Conservation (phyloP, 2,329 filamentous ascomycete species). For the Dryadomyces quercivorus region DNA sequence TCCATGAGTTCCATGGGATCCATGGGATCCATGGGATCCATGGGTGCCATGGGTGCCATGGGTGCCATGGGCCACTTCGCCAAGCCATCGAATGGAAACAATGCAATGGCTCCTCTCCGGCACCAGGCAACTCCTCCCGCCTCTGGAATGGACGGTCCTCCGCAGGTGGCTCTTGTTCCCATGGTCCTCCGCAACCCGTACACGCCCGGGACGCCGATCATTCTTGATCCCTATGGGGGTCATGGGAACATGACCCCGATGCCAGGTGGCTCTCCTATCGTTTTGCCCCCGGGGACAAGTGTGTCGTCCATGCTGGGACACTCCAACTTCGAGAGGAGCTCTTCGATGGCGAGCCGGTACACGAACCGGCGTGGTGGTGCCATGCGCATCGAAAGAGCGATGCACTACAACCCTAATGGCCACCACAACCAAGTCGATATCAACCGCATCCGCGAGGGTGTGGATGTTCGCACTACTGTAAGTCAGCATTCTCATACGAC, state of each 20-base stretch:
- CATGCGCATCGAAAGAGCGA: conserved; percentile 30
- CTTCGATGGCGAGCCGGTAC: conserved; percentile 21
- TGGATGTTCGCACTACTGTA: conserved; percentile 66
- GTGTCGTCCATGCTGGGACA: conserved; percentile 1
- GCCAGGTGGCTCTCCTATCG: conserved; percentile 7
- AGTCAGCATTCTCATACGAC: conserved; percentile 16
- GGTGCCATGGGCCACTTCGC: background rate
- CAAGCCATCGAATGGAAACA: background rate
- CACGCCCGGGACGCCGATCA: conserved; percentile 18
- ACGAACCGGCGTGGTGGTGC: conserved; percentile 37
- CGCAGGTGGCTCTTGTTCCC: conserved; percentile 24
- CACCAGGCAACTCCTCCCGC: conserved; percentile 8
- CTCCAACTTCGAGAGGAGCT: conserved; percentile 24
- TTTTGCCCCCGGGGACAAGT: conserved; percentile 5
- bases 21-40: background rate
- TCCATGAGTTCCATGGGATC: background rate
- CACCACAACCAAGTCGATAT: conserved; percentile 53
- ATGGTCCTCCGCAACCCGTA: conserved; percentile 21
- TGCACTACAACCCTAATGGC: conserved; percentile 33
- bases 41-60: background rate
- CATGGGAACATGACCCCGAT: conserved; percentile 17
- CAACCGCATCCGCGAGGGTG: conserved; percentile 47
- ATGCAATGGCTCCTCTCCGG: conserved; percentile 2
- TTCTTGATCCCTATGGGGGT: conserved; percentile 21
- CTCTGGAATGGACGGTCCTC: conserved; percentile 16